These are phyloP conservation scores for Lipomyces sp. DNA, from an alignment of 805 yeast species.

Conservation along the genomic window DNA sequence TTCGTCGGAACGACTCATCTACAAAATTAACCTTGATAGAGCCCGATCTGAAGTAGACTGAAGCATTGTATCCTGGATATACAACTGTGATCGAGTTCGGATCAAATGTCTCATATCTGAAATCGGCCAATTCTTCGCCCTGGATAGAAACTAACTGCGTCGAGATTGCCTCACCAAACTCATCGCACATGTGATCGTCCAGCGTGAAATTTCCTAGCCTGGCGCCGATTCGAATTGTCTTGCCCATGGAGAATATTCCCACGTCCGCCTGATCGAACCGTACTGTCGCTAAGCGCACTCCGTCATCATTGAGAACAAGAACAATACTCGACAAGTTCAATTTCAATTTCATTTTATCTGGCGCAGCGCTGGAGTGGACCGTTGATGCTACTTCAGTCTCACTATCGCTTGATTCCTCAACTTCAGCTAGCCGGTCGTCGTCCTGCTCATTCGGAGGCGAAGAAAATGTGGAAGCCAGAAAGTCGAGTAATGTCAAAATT, in stretches of 20 bases:
- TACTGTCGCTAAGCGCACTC: conserved; percentile 78
- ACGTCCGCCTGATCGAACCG: conserved; percentile 75
- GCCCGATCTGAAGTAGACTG: conserved; percentile 69
- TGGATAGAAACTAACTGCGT: conserved; percentile 77
- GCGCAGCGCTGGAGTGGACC: conserved; percentile 17
- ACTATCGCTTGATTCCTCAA: conserved; percentile 19
- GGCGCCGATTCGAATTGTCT: conserved; percentile 71
- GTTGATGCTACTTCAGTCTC: conserved; percentile 30
- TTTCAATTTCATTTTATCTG: conserved; percentile 59
- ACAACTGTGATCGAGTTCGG: conserved; percentile 49
- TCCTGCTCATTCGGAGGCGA: conserved; percentile 15
- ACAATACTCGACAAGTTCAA: conserved; percentile 74
- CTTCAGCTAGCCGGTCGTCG: conserved; percentile 16
- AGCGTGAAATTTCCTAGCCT: conserved; percentile 78
- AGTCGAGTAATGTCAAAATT: conserved; percentile 76
- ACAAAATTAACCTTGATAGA: conserved; percentile 77
- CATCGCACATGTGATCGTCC: conserved; percentile 67
- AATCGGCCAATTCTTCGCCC: conserved; percentile 79
- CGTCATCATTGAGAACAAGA: conserved; percentile 79
- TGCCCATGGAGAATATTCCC: conserved; percentile 69
- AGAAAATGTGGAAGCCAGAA: conserved; percentile 82
- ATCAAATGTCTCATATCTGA: conserved; percentile 82
- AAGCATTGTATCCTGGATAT: conserved; percentile 54
- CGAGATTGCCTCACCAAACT: conserved; percentile 58
- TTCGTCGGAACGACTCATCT: conserved; percentile 74